phyloP scores from a whole-genome alignment of 2,329 filamentous ascomycete species.

The Phoma sp. region DNA sequence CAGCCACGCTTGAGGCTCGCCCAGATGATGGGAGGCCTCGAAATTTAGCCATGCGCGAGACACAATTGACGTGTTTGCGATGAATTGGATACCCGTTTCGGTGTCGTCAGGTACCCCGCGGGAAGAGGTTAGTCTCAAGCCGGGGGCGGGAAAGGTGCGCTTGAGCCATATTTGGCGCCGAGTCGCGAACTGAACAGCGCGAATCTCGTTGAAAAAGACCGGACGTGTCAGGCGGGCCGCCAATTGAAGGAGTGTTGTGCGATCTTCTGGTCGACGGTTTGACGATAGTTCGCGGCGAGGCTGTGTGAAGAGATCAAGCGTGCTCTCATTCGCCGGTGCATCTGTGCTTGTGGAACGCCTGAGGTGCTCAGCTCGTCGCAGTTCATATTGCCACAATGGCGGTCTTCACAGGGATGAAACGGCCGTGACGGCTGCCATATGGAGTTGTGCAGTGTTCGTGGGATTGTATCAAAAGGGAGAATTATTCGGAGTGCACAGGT shows the following conservation, averaged over 20 bases:
- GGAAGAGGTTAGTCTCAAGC: slow-evolving; percentile 11
- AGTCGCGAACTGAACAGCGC: background rate
- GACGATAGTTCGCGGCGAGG: slow-evolving; percentile 14
- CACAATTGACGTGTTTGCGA: background rate
- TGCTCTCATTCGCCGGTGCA: slow-evolving; percentile 3
- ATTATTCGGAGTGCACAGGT: slow-evolving; percentile 1
- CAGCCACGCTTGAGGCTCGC: slow-evolving; percentile 15
- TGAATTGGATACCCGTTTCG: background rate
- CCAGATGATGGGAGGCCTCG: slow-evolving; percentile 9
- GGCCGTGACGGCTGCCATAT: background rate
- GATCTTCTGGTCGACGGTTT: slow-evolving; percentile 12
- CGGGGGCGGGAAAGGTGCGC: background rate
- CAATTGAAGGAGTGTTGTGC: background rate
- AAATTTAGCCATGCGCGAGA: slow-evolving; percentile 2
- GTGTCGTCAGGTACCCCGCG: slow-evolving; percentile 1
- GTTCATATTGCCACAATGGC: slow-evolving; percentile 2
- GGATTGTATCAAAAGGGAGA: slow-evolving; percentile 2
- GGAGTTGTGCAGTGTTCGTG: slow-evolving; percentile 1
- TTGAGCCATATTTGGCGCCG: slow-evolving; percentile 6
- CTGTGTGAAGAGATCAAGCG: slow-evolving; percentile 1
- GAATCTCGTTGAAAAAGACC: background rate
- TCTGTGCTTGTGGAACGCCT: background rate
- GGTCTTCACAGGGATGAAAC: background rate
- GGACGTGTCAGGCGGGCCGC: slow-evolving; percentile 11
- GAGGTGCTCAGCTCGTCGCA: background rate